Percentiles rank a stretch among this genome's conserved stretches.
Evolutionary conservation across 2,329 filamentous ascomycete species (phyloP).

Genomic region (Alternaria arborescens): DNA sequence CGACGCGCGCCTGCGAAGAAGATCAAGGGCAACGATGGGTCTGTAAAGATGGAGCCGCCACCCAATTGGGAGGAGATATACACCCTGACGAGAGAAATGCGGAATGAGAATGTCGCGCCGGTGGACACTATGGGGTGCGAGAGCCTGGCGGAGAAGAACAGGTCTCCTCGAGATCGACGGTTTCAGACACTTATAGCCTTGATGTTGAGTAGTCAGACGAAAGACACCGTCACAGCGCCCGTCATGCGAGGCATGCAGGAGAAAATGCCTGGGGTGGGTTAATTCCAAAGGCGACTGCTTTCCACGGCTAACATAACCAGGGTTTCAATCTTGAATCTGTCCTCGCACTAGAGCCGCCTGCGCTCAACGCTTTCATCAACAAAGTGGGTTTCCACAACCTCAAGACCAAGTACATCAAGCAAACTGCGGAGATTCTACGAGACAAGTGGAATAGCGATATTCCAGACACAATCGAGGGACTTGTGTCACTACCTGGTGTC

Average conservation of each 20-base stretch:
- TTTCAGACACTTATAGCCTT: slow-evolving; percentile 88
- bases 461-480: slow-evolving; percentile 76
- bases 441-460: slow-evolving; percentile 79
- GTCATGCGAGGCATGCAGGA: slow-evolving; percentile 82
- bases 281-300: not conserved
- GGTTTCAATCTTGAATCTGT: slow-evolving; percentile 79
- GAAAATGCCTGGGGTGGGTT: slow-evolving; percentile 66
- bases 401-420: slow-evolving; percentile 86
- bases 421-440: slow-evolving; percentile 74
- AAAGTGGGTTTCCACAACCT: slow-evolving; percentile 95
- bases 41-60: slow-evolving; percentile 67
- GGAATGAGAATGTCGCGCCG: slow-evolving; percentile 73
- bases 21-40: slow-evolving; percentile 37
- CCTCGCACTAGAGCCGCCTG: slow-evolving; percentile 71
- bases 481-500: slow-evolving; percentile 82
- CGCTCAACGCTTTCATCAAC: slow-evolving; percentile 77
- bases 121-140: slow-evolving; percentile 99
- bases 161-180: slow-evolving; percentile 66
- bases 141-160: slow-evolving; percentile 68
- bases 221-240: slow-evolving; percentile 87
- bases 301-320: slow-evolving; percentile 17
- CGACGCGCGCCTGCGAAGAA: slow-evolving; percentile 51
- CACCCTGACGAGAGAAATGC: slow-evolving; percentile 79
- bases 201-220: slow-evolving; percentile 93
- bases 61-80: slow-evolving; percentile 88